Base-by-base conservation (phyloP, 805 yeast genomes). In the Gaillardinia entomophila region DNA sequence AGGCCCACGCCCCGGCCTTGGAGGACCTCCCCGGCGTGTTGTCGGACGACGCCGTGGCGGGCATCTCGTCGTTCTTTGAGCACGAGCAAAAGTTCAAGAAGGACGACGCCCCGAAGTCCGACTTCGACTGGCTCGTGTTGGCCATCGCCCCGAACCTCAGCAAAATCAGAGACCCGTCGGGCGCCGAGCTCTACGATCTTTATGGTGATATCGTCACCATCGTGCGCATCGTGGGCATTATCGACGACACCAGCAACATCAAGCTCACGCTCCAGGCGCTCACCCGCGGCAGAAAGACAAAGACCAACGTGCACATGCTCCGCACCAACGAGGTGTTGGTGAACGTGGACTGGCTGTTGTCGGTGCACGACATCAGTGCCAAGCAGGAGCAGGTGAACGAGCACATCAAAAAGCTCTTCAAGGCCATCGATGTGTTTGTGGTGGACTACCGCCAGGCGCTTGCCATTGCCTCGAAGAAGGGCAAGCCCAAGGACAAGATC, bases 211-310 rank as follows among this genome's bases (percentile, higher is more conserved):
- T 58, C 1, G 62, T 59, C 22, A 69, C 77, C 2, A 48, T 73
- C 3, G 71, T 68, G 20, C 55, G 72, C 33, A 60, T 77, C 2
- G 65, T 68, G 3, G 77, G 73, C 2, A 47, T 75, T 12, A 49
- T 60, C 14, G 73, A 66, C 33, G 72, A 63, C 31, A 53, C 60
- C n/a, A 60, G 62, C 26, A 57, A 57, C 31, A 55, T 75, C 28
- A 59, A 66, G 14, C 34, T 77, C 15, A 67, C 75, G 0, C 58
- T 76, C 30, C 73, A 68, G 42, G 79, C 79, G 2, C 36, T 75
- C 3, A 45, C 66, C 0, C 57, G 82, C 37, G 81, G 71, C 12
- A 28, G 34, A 13, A 44, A 37, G 27, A 33, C 27, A 8, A 18
- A 34, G 6, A 24, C 19, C 32, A 4, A 38, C 26, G 8, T 33